phyloP scores from a whole-genome alignment of 2,329 filamentous ascomycete species.

The Clonostachys rosea region DNA sequence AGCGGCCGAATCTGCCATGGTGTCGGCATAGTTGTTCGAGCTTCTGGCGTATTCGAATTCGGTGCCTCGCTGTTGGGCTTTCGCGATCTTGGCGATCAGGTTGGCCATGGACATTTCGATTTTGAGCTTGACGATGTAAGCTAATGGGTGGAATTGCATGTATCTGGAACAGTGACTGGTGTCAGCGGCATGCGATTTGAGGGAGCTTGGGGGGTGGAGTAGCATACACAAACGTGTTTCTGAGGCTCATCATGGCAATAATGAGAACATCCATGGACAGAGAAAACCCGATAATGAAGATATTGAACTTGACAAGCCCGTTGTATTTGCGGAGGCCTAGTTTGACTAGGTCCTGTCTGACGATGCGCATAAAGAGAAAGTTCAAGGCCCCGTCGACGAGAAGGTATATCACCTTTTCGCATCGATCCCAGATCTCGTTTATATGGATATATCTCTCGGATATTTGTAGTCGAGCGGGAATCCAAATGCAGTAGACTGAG shows the following conservation, averaged over 20 bases:
- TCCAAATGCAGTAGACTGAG: constrained; percentile 48
- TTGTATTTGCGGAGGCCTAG: constrained; percentile 44
- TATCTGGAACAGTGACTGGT: constrained; percentile 22
- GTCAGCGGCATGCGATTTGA: constrained; percentile 4
- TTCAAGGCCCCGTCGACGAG: constrained; percentile 42
- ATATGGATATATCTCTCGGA: constrained; percentile 31
- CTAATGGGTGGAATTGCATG: constrained; percentile 32
- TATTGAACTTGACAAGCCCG: constrained; percentile 28
- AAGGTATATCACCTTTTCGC: constrained; percentile 45
- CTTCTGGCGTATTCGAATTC: too few species aligned
- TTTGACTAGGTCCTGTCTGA: constrained; percentile 36
- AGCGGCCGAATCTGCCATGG: too few species aligned
- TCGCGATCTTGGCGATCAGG: constrained; percentile 26
- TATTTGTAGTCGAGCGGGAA: constrained; percentile 41
- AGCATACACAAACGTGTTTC: constrained; percentile 15
- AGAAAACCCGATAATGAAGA: constrained; percentile 14
- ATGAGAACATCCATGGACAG: constrained; percentile 16
- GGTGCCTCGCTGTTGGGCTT: too few species aligned
- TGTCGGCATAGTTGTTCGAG: too few species aligned
- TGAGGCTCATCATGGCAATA: constrained; percentile 18
- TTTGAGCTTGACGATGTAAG: constrained; percentile 41
- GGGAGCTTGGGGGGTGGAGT: accelerated
- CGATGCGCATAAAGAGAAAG: constrained; percentile 40
- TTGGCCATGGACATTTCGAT: constrained; percentile 47
- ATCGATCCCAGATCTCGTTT: constrained; percentile 47